These are phyloP conservation scores for Tetrapisispora taiwanensis DNA, from an alignment of 805 yeast species.

Conservation along the genomic window DNA sequence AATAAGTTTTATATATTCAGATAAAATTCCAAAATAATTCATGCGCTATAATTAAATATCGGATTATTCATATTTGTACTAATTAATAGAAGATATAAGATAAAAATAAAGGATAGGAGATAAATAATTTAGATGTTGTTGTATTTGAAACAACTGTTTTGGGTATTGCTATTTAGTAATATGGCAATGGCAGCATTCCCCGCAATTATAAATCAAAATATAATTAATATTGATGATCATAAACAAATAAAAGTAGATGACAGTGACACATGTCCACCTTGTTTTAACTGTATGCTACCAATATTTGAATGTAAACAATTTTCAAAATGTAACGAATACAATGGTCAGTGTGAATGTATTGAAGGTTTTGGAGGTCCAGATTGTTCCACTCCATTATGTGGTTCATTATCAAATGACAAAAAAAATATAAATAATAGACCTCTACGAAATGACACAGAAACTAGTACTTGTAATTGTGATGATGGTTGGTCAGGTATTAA, in stretches of 20 bases:
- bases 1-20: too few species aligned
- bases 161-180: not conserved
- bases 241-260: not conserved
- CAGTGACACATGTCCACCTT: constrained; percentile 63
- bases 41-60: too few species aligned
- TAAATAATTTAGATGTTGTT: not conserved
- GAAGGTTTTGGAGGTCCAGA: constrained; percentile 92
- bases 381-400: constrained; percentile 83
- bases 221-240: not conserved
- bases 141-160: too few species aligned
- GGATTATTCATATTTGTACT: too few species aligned
- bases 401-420: constrained; percentile 40
- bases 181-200: not conserved
- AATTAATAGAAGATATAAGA: too few species aligned
- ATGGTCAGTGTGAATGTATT: constrained; percentile 88
- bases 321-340: constrained; percentile 75
- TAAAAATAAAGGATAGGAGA: too few species aligned
- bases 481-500: constrained; percentile 92
- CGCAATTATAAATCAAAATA: not conserved
- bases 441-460: constrained; percentile 36
- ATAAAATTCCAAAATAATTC: too few species aligned
- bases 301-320: constrained; percentile 85
- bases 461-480: constrained; percentile 53
- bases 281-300: constrained; percentile 91
- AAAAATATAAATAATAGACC: constrained; percentile 45